A percentile compares a stretch with the other conserved stretches of the same genome.
Evolutionary conservation across 257 asterid genomes (phyloP).

Genomic region (Solanum medicagineum): DNA sequence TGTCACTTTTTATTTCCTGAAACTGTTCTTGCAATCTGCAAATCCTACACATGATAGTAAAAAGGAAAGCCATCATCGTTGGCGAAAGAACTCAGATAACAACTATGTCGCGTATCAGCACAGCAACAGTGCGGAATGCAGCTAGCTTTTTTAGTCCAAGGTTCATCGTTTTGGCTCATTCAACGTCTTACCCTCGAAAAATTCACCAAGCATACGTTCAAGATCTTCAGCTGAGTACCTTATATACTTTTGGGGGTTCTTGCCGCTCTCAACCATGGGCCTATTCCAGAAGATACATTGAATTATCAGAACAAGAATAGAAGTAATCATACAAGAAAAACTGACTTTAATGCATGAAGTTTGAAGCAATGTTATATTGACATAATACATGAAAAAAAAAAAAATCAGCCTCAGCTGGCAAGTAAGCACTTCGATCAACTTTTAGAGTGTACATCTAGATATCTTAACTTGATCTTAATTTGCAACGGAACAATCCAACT

Average conservation of each 20-base stretch:
- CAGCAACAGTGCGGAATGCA: neutral
- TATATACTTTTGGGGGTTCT: constrained; percentile 92
- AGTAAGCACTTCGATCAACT: neutral
- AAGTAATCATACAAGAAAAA: neutral
- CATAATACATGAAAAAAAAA: neutral
- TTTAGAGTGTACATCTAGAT: neutral
- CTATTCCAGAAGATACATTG: constrained; percentile 15
- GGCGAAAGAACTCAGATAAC: neutral
- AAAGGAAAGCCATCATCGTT: neutral
- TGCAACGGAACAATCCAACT: neutral
- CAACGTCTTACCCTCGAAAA: constrained; percentile 90
- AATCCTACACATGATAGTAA: neutral
- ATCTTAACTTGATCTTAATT: neutral
- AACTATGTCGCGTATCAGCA: neutral
- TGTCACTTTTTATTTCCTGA: neutral
- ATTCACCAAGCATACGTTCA: constrained; percentile 94
- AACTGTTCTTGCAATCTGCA: neutral
- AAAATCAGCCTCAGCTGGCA: neutral
- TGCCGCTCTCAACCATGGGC: constrained; percentile 82
- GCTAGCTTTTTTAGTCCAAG: neutral
- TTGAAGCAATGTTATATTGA: neutral
- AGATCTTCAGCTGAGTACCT: constrained; percentile 97
- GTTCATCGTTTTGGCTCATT: constrained; percentile 73
- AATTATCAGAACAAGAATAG: neutral
- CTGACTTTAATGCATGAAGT: neutral